phyloP scores from a whole-genome alignment of 1,284 basidiomycete species.

The Ceratobasidium papillatum region DNA sequence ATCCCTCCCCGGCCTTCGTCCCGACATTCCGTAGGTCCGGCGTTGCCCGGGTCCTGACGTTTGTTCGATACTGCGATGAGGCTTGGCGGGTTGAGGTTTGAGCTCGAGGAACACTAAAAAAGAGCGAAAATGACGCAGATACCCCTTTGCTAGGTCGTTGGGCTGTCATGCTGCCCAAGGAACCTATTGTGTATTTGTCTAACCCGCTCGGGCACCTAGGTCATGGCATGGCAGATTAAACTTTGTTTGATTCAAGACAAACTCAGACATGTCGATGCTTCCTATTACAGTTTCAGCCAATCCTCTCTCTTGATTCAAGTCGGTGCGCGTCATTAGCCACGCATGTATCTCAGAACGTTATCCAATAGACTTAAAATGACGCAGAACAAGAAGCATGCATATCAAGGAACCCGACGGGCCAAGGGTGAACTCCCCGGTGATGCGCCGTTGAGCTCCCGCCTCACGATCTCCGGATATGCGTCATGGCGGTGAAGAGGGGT shows the following conservation, averaged over 20 bases:
- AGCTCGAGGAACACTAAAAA: constrained; percentile 10
- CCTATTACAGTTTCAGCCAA: not conserved
- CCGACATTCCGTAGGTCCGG: constrained; percentile 5
- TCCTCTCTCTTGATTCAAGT: not conserved
- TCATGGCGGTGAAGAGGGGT: not conserved
- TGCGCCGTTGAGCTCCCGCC: constrained; percentile 30
- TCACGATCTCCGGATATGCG: constrained; percentile 28
- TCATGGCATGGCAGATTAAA: not conserved
- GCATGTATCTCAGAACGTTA: not conserved
- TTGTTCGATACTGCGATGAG: not conserved
- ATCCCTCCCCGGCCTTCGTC: constrained; percentile 16
- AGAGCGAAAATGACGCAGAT: constrained; percentile 14
- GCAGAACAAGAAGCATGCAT: not conserved
- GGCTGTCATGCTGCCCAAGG: not conserved
- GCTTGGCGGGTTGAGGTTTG: not conserved
- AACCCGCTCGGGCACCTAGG: not conserved
- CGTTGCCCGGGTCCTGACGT: not conserved
- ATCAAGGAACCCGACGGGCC: constrained; percentile 25
- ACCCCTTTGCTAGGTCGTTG: not conserved
- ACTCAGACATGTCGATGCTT: not conserved
- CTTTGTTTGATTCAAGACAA: not conserved
- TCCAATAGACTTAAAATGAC: not conserved
- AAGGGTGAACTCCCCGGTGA: not conserved
- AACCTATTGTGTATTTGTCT: not conserved
- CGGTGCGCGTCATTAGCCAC: not conserved